phyloP scores from a whole-genome alignment of 225 moss, liverwort and hornwort species.

The Pseudisothecium myosuroides region DNA sequence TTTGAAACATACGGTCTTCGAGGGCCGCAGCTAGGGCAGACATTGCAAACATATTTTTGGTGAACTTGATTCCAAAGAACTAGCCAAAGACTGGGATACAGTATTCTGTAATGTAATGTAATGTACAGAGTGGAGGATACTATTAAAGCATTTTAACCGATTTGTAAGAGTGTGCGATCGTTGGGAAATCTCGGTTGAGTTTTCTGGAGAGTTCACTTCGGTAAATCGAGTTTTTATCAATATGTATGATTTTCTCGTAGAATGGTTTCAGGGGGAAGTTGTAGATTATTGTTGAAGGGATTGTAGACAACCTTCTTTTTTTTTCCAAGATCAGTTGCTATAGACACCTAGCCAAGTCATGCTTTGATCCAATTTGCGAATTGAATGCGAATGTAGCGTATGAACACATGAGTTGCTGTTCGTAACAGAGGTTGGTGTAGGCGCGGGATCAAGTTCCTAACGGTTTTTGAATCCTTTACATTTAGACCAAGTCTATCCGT shows the following conservation, averaged over 20 bases:
- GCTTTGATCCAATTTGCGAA: background rate
- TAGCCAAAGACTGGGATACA: background rate
- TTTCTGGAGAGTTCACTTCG: background rate
- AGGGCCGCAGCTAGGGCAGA: too few relatives aligned
- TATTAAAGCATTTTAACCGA: background rate
- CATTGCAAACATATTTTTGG: background rate
- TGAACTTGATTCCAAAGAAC: background rate
- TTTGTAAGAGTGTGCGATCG: background rate
- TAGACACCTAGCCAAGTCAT: background rate
- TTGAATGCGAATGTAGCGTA: background rate
- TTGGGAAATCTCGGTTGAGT: background rate
- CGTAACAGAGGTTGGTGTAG: background rate
- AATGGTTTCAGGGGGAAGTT: background rate
- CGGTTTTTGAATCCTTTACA: background rate
- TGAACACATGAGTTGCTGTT: background rate
- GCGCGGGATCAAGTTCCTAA: background rate
- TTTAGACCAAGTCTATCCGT: background rate
- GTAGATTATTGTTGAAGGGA: background rate
- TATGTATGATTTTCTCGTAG: background rate
- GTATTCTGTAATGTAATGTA: background rate
- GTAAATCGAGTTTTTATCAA: background rate
- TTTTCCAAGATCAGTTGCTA: background rate
- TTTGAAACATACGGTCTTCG: too few relatives aligned
- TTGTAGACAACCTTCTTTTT: background rate
- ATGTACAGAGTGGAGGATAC: background rate